phyloP scores from a whole-genome alignment of 2,329 filamentous ascomycete species.

The Ophiosphaerella herpotricha region DNA sequence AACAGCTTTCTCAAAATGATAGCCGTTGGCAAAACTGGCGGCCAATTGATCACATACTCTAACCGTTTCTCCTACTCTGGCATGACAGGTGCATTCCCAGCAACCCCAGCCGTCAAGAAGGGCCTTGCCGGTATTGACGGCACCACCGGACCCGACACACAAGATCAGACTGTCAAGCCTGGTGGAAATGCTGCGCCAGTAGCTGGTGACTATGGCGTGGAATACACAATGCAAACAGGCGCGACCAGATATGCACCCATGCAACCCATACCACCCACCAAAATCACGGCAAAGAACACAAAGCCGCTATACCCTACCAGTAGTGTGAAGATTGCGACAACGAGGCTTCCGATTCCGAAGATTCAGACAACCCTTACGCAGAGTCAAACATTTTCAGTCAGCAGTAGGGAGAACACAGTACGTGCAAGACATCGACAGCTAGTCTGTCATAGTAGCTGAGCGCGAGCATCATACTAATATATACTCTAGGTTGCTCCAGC shows the following conservation, averaged over 20 bases:
- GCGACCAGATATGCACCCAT: conserved; percentile 65
- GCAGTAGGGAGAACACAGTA: conserved; percentile 64
- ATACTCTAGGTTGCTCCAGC: conserved; percentile 58
- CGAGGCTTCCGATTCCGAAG: conserved; percentile 51
- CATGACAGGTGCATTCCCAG: conserved; percentile 65
- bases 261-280: conserved; percentile 62
- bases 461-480: conserved; percentile 16
- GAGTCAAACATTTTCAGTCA: conserved; percentile 55
- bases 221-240: conserved; percentile 62
- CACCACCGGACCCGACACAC: conserved; percentile 34
- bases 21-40: conserved; percentile 59
- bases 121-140: conserved; percentile 26
- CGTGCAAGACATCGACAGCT: conserved; percentile 31
- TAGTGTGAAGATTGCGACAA: conserved; percentile 56
- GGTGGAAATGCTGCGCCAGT: conserved; percentile 25
- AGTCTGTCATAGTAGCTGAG: not conserved
- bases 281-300: conserved; percentile 59
- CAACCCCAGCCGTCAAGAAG: conserved; percentile 47
- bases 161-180: conserved; percentile 27
- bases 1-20: conserved; percentile 53
- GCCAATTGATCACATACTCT: conserved; percentile 64
- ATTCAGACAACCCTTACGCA: conserved; percentile 59
- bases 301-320: conserved; percentile 62
- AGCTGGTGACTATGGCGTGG: conserved; percentile 47
- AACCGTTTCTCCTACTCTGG: conserved; percentile 65